A percentile compares a stretch with the other conserved stretches of the same genome.
Evolutionary conservation across 306 rosid species (phyloP).

Genomic region (Acacia crassicarpa): DNA sequence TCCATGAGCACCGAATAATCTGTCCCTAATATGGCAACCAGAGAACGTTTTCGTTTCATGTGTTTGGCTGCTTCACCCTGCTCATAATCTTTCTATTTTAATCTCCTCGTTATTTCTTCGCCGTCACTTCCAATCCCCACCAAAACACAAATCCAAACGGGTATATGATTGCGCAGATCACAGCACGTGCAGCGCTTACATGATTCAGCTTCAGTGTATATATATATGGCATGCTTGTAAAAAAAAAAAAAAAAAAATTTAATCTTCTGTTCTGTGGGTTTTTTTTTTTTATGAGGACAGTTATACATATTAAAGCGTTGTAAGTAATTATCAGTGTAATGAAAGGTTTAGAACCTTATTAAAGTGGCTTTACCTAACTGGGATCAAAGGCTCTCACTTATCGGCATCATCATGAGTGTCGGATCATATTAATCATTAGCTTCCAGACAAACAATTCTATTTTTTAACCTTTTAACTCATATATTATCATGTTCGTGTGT

Average conservation of each 20-base stretch:
- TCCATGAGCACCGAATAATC: too few relatives aligned
- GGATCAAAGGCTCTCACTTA: background rate
- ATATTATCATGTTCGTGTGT: background rate
- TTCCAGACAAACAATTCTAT: background rate
- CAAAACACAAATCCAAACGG: background rate
- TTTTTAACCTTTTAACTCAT: too few relatives aligned
- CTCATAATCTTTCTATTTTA: too few relatives aligned
- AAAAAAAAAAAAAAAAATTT: too few relatives aligned
- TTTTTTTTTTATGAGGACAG: too few relatives aligned
- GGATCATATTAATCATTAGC: background rate
- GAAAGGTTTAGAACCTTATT: background rate
- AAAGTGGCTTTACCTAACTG: background rate
- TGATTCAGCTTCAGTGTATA: too few relatives aligned
- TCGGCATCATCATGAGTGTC: background rate
- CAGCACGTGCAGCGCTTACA: too few relatives aligned
- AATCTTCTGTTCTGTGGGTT: too few relatives aligned
- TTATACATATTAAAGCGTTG: too few relatives aligned
- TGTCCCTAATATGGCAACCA: background rate
- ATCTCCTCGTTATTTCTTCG: background rate
- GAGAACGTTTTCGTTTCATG: background rate
- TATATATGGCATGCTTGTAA: too few relatives aligned
- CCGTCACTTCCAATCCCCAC: background rate
- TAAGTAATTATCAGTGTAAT: too few relatives aligned
- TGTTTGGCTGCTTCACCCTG: background rate
- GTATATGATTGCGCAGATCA: too few relatives aligned